Evolutionary conservation across 1,284 basidiomycete species (phyloP), one percentile per base, ranked within the genome.

Genomic region (Inonotus obliquus): DNA sequence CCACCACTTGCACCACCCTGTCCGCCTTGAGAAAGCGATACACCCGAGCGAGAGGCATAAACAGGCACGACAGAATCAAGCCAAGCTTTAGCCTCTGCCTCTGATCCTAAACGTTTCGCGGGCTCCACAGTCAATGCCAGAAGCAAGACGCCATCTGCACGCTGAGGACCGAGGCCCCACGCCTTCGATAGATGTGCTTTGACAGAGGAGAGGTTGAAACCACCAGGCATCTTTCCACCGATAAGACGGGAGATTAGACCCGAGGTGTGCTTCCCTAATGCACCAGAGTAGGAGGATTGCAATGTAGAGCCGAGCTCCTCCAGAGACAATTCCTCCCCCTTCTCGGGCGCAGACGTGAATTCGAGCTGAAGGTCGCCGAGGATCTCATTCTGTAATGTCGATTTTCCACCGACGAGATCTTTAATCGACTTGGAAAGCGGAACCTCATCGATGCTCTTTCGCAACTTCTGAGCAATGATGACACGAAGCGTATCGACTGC

Each of bases 391-490:
- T 97, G 95, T 62, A 99, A 80, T 0, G 97, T 98, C 25, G 96
- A 98, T 79, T 99, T 99, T 67, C 97, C 97, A 47, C 94, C 95
- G 57, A 98, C 95, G 63, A 98, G 89, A 72, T 99, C 96, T 77
- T 98, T 98, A 81, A 99, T 96, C 1, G 94, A 91, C 76, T 99
- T 99, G 66, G 86, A 84, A n/a, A 95, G 81, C 2, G 94, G 91
- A 59, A 99, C 80, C 69, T 98, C 96, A 58, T 88, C 83, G 39
- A 95, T 82, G 64, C 81, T 85, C 82, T 98, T 99, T 88, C 99
- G 99, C 71, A 99, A 81, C 78, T 99, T 98, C 79, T 99, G 96
- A 1, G 96, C 94, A 63, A 99, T 89, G 73, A 99, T 90, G 69
- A 87, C 84, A 55, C 85, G 83, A 44, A 99, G 84, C 29, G 96